Evolutionary conservation across 2,329 filamentous ascomycete genomes (phyloP).

Genomic region (Geoglossum cookeanum): DNA sequence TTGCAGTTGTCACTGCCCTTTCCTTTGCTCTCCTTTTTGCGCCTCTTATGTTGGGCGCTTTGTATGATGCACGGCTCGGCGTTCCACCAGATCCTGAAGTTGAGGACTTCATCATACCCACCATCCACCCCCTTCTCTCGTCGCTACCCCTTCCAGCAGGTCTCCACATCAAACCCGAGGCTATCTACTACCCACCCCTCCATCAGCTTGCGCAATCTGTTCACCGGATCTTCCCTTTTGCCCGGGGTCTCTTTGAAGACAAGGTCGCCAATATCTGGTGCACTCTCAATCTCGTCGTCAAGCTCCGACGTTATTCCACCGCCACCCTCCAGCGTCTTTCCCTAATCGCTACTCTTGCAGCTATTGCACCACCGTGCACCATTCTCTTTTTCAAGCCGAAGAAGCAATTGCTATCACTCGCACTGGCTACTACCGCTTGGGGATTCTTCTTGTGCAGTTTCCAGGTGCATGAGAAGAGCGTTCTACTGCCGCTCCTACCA

Average conservation of each 20-base stretch:
- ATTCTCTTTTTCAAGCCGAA: slow-evolving; percentile 63
- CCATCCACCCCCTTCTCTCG: slow-evolving; percentile 40
- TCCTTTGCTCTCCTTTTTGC: slow-evolving; percentile 59
- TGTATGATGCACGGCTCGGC: slow-evolving; percentile 49
- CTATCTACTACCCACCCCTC: slow-evolving; percentile 53
- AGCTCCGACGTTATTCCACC: slow-evolving; percentile 57
- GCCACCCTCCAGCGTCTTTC: slow-evolving; percentile 58
- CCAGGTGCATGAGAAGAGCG: slow-evolving; percentile 96
- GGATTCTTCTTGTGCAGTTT: slow-evolving; percentile 96
- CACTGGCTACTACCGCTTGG: slow-evolving; percentile 74
- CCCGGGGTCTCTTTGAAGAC: slow-evolving; percentile 91
- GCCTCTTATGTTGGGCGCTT: slow-evolving; percentile 53
- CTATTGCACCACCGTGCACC: slow-evolving; percentile 61
- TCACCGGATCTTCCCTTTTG: slow-evolving; percentile 89
- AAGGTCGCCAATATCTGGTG: slow-evolving; percentile 99
- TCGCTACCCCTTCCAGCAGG: slow-evolving; percentile 39
- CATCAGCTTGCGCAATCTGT: slow-evolving; percentile 69
- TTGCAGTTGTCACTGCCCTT: slow-evolving; percentile 51
- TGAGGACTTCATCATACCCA: not conserved
- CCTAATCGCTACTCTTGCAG: slow-evolving; percentile 50
- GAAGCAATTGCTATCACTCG: slow-evolving; percentile 58
- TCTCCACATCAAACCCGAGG: slow-evolving; percentile 39
- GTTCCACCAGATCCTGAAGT: slow-evolving; percentile 35
- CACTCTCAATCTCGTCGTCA: slow-evolving; percentile 72
- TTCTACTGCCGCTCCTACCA: slow-evolving; percentile 75